Evolutionary conservation across 129 eudicot species (phyloP), one percentile per base, ranked within the genome.

Genomic region (Helichrysum umbraculigerum): DNA sequence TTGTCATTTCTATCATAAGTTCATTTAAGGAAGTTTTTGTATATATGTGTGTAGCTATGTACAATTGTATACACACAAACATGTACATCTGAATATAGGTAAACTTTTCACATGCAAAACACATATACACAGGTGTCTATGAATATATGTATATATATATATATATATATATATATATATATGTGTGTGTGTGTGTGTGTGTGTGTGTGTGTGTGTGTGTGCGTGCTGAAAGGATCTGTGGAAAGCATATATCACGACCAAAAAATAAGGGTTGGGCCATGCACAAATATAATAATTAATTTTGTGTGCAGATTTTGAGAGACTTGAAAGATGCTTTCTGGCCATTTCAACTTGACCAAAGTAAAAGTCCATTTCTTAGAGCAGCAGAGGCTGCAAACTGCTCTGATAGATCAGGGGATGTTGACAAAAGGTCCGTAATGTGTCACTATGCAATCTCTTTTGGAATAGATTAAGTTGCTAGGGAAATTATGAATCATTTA

Each of bases 331-430:
- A 83, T 81, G 89, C 96, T 67, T 90, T 87, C 80, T 92, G 98
- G 98, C 98, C 98, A 32, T 92, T 92, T 84, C 96, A 90, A 78
- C 83, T 81, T 76, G 88, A 86, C 77, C 86, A 73, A 73, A 74
- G 85, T 37, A 82, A 73, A 68, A 90, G 94, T 81, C 92, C 84
- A 19, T 92, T 92, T 76, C 68, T 92, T 68, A 83, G 94, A 84
- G 98, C 98, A 73, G 98, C 96, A 77, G 84, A 86, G 75, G 98
- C 98, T 71, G 98, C 98, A 66, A 60, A 88, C 66, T 88, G 88
- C 79, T 84, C 83, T 76, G 85, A 83, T 80, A 83, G 88, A 66
- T 88, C 78, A 70, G 81, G 66, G 2, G 56, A 78, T 74, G 78
- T 79, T 66, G 80, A 82, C 47, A 84, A 86, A 81, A 82, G 93